phyloP scores from a whole-genome alignment of 176 grass and related monocot genomes.

The Hordeum vulgare region DNA sequence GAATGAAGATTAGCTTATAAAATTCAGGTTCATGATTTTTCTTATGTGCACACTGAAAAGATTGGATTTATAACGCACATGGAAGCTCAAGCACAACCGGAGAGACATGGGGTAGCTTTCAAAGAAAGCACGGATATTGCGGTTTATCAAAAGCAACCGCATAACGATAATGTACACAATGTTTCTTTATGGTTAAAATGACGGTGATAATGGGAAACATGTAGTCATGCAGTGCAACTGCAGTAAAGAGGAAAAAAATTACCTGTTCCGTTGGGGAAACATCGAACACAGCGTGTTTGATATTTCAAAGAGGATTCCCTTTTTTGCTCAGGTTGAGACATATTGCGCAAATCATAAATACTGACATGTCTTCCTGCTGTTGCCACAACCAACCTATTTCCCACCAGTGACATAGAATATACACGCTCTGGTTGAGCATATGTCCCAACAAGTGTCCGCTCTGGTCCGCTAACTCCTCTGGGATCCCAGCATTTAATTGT shows the following conservation, averaged over 20 bases:
- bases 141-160: not conserved
- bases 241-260: constrained; percentile 10
- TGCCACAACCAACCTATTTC: constrained; percentile 83
- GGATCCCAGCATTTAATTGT: constrained; percentile 97
- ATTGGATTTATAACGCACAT: not conserved
- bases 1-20: not conserved
- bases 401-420: constrained; percentile 82
- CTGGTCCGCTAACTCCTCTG: constrained; percentile 68
- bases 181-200: not conserved
- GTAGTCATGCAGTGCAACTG: not conserved
- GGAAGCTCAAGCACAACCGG: not conserved
- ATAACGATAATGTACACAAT: not conserved
- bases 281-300: constrained; percentile 95
- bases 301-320: constrained; percentile 92
- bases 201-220: not conserved
- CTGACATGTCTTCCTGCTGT: constrained; percentile 93
- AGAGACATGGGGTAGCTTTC: not conserved
- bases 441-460: constrained; percentile 67
- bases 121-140: not conserved
- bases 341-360: constrained; percentile 94
- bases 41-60: not conserved
- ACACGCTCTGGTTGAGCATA: constrained; percentile 84
- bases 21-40: not conserved
- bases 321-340: constrained; percentile 94
- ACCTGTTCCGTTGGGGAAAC: constrained; percentile 96